Base-by-base conservation (phyloP, 345 rosid species). In the Pistacia vera region DNA sequence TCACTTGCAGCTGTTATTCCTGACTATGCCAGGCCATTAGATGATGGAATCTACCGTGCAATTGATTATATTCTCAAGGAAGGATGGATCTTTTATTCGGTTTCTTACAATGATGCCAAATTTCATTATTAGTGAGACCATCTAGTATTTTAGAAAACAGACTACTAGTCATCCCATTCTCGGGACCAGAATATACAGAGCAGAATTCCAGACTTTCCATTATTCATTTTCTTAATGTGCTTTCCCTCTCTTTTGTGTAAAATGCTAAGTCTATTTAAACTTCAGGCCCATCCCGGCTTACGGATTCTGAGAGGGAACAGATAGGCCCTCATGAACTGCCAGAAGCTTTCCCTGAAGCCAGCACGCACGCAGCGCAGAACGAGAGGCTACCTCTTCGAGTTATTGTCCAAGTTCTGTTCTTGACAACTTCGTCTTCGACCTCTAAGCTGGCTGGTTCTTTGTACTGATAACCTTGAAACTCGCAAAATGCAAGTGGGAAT, bases 271-370 rank as follows among this genome's bases (percentile, higher is more conserved):
- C 48, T 22, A 73, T 78, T 30, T 70, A 30, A 38, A 54, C 25
- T 73, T 75, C 91, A 95, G 98, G 97, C 97, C 30, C 98, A 95
- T 88, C 95, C 95, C 54, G 98, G 98, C 83, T 93, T 52, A 84
- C 84, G 76, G 98, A 93, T 68, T 84, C 89, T 0, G 98, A 93
- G 82, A 87, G 88, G 85, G 98, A 90, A 77, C 90, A 89, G 57
- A 55, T 93, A 28, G 91, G 98, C 78, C 75, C 89, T 95, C 9
- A 88, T 95, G 91, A 90, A 90, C 81, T 93, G 96, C 78, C 93
- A 95, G 86, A 95, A 93, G 78, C 95, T 95, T 16, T 93, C 98
- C 22, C 56, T 95, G 18, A 95, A 80, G 98, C 93, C 66, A 88
- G 92, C 86, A 89, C 95, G 11, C 98, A 95, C 71, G 98, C 98